Conservation (phyloP, 1,284 basidiomycete genomes). For the Pseudozyma sp. region DNA sequence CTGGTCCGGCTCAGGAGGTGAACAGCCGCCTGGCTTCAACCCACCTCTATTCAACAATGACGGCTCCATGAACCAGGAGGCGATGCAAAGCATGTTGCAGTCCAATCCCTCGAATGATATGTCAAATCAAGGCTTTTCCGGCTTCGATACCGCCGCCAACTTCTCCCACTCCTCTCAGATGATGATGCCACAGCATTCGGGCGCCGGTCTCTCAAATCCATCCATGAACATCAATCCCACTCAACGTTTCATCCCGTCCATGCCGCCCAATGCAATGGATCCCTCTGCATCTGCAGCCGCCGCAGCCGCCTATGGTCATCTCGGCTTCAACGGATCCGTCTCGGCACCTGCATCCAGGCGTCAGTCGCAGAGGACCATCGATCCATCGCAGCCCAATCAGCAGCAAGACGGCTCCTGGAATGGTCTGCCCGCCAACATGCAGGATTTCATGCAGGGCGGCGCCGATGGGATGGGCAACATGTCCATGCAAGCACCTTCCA, state of each 20-base stretch:
- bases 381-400: constrained; percentile 8
- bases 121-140: constrained; percentile 17
- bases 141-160: constrained; percentile 24
- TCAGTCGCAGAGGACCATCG: constrained; percentile 26
- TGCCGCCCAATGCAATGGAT: constrained; percentile 24
- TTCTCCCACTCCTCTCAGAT: constrained; percentile 34
- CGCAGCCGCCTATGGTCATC: constrained; percentile 50
- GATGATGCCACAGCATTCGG: constrained; percentile 35
- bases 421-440: constrained; percentile 21
- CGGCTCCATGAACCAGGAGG: constrained; percentile 38
- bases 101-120: constrained; percentile 19
- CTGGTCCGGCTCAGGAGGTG: constrained; percentile 27
- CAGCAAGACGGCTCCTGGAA: constrained; percentile 17
- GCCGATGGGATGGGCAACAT: constrained; percentile 10
- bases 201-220: constrained; percentile 12
- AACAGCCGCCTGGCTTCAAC: constrained; percentile 32
- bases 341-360: constrained; percentile 37
- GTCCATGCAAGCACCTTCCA: constrained; percentile 24
- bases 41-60: constrained; percentile 37
- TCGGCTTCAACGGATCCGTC: constrained; percentile 38
- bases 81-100: constrained; percentile 39
- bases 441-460: constrained; percentile 17
- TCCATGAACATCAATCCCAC: constrained; percentile 16
- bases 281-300: constrained; percentile 47
- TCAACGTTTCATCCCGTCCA: constrained; percentile 22